Evolutionary conservation across 2,329 filamentous ascomycete genomes (phyloP), one percentile per base, ranked within the genome.

Genomic region (Xylariaceae sp.): DNA sequence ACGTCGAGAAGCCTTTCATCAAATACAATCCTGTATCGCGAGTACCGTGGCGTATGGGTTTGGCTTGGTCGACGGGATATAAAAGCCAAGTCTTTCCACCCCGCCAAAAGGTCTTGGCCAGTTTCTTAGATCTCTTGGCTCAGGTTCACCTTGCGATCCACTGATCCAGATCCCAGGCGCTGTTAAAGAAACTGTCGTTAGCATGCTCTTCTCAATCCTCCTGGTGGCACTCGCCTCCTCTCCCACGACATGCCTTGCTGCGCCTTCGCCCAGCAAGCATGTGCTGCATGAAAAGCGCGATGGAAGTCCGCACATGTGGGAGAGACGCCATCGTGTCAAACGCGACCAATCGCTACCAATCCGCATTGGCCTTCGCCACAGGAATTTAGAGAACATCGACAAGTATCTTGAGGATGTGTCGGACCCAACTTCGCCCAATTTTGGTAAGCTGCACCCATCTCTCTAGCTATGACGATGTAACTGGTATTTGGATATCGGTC

Each of bases 321-420:
- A 50, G 45, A 60, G 58, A 48, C 57, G 57, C 33, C 48, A 56
- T 19, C 55, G 57, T 10, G 57, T 53, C 3, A 40, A 16, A 6
- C 51, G 33, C 3, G 47, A 44, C 19, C 55, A 56, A 31, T 48
- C 48, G n/a, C 53, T 75, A 9, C 69, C 71, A 4, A 68, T 74
- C 16, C 67, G 69, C 33, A 76, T 78, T 45, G 75, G 74, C 5
- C 65, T 78, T 38, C 63, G 69, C 34, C 75, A 79, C 56, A 66
- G 68, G 19, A 78, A 78, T 51, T 60, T 79, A n/a, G 68, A 77
- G 47, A 67, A 66, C 36, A 75, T 69, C 4, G 74, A 77, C 52
- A 71, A 73, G 43, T 71, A 73, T 40, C 64, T 77, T 11, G 62
- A 70, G 22, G 68, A 73, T 16, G 73, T 78, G 14, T 65, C 75